Base-by-base conservation (phyloP, 108 stramenopile genomes). In the Stephanodiscus minutulus region DNA sequence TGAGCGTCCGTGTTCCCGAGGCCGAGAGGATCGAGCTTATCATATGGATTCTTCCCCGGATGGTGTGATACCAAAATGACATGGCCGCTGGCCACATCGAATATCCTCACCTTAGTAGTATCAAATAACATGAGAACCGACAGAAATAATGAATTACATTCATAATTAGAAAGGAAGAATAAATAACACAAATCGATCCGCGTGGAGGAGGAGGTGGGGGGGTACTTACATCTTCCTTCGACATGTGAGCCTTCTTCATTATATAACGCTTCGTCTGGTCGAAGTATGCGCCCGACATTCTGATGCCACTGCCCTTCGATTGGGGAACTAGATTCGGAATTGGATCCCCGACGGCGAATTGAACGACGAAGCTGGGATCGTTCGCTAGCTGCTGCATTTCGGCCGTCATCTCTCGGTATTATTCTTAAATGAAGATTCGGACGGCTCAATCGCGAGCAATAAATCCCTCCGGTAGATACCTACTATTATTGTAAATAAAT, bases 351-450 rank as follows among this genome's bases (percentile, higher is more conserved):
- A 82, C 25, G 50, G 81, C 81, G 17, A 82, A 82, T 46, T 82
- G 70, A 7, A 82, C 81, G 20, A 77, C 71, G 59, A 82, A 82
- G 64, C 77, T 77, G 52, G 81, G 81, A 46, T 82, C 76, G 47
- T 82, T 82, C 20, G 72, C 81, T 55, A 82, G 71, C 44, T 74
- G 68, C 56, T 82, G 81, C 81, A 82, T 82, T 37, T 82, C 81
- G 50, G 75, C 22, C 31, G 75, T 81, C 75, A 76, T 81, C 0
- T 2, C 36, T 17, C 3, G 27, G 54, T 13, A 25, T 7, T 50
- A n/a, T n/a, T n/a, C n/a, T n/a, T n/a, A n/a, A n/a, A n/a, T n/a
- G n/a, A n/a, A n/a, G n/a, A n/a, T n/a, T n/a, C n/a, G n/a, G n/a
- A n/a, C n/a, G n/a, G n/a, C n/a, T n/a, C n/a, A n/a, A n/a, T n/a